phyloP scores from a whole-genome alignment of 805 yeast genomes.

The Cyberlindnera mycetangii region DNA sequence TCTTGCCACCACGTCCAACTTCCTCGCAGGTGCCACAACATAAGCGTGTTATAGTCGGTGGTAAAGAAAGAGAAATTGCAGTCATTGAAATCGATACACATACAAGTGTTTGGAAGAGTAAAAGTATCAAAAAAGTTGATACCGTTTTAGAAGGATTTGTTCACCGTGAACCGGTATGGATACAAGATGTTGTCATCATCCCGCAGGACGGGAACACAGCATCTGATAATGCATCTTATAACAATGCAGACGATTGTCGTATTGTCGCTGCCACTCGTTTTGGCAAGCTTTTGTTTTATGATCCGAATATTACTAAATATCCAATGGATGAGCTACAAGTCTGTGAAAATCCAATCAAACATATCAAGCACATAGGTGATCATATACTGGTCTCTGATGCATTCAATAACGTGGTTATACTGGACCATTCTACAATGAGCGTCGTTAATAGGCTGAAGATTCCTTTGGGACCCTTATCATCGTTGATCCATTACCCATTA shows the following conservation, averaged over 20 bases:
- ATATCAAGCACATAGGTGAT: slow-evolving; percentile 8
- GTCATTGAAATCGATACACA: slow-evolving; percentile 21
- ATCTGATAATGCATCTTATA: neutral
- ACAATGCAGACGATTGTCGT: slow-evolving; percentile 5
- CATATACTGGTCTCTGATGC: slow-evolving; percentile 21
- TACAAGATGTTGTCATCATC: slow-evolving; percentile 20
- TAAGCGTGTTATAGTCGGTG: slow-evolving; percentile 21
- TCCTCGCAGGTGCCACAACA: neutral
- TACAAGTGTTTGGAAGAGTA: slow-evolving; percentile 24
- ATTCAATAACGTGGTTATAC: slow-evolving; percentile 20
- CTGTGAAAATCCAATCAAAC: slow-evolving; percentile 24
- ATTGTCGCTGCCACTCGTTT: slow-evolving; percentile 25
- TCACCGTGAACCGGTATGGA: slow-evolving; percentile 24
- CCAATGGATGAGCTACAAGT: slow-evolving; percentile 25
- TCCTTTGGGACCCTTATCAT: slow-evolving; percentile 24
- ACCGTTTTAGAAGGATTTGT: slow-evolving; percentile 4
- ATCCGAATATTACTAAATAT: slow-evolving; percentile 18
- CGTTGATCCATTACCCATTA: slow-evolving; percentile 9
- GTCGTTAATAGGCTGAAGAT: slow-evolving; percentile 17
- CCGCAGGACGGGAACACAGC: neutral
- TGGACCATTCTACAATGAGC: slow-evolving; percentile 11
- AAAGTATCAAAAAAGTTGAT: slow-evolving; percentile 9
- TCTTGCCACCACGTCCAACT: slow-evolving; percentile 4
- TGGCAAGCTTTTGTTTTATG: slow-evolving; percentile 23
- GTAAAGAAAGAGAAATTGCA: slow-evolving; percentile 24